phyloP scores from a whole-genome alignment of 2,329 filamentous ascomycete species.

The Stagonosporopsis vannaccii region DNA sequence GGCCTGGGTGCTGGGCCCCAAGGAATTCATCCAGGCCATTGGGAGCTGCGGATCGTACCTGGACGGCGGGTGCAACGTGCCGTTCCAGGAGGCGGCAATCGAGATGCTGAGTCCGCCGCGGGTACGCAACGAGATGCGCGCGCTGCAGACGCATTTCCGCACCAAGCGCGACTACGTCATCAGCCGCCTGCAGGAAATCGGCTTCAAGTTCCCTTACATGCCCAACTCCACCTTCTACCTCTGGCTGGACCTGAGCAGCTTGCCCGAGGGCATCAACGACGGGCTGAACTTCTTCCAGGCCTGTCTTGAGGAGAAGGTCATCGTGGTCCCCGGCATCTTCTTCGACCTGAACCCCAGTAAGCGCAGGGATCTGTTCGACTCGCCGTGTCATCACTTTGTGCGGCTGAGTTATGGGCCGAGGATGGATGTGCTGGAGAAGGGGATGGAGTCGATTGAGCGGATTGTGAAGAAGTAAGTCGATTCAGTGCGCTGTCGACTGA shows the following conservation, averaged over 20 bases:
- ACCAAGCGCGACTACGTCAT: slow-evolving; percentile 94
- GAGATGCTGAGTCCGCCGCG: slow-evolving; percentile 88
- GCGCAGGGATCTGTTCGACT: slow-evolving; percentile 90
- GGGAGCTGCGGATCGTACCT: slow-evolving; percentile 92
- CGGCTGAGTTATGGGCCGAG: slow-evolving; percentile 51
- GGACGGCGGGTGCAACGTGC: slow-evolving; percentile 91
- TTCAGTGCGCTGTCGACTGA: too few relatives aligned
- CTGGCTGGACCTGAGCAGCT: slow-evolving; percentile 71
- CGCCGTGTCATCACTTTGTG: slow-evolving; percentile 76
- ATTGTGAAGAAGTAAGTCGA: slow-evolving; percentile 53
- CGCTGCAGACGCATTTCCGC: slow-evolving; percentile 88
- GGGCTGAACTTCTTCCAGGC: slow-evolving; percentile 97
- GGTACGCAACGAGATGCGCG: slow-evolving; percentile 85
- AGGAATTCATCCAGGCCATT: slow-evolving; percentile 94
- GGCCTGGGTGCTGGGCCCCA: slow-evolving; percentile 93
- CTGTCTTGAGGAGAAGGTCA: slow-evolving; percentile 91
- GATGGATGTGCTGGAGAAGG: slow-evolving; percentile 51
- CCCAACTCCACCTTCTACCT: slow-evolving; percentile 96
- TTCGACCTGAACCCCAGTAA: slow-evolving; percentile 94
- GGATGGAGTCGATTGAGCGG: slow-evolving; percentile 50
- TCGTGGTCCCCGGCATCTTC: slow-evolving; percentile 97
- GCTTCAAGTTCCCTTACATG: slow-evolving; percentile 79
- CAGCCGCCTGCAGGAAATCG: slow-evolving; percentile 79
- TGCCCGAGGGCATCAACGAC: slow-evolving; percentile 85
- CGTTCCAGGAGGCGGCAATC: slow-evolving; percentile 93